A percentile compares a stretch with the other conserved stretches of the same genome.
These are phyloP conservation scores for Coemansia brasiliensis DNA, from an alignment of 192 early-diverging fungal genomes.

Conservation along the genomic window DNA sequence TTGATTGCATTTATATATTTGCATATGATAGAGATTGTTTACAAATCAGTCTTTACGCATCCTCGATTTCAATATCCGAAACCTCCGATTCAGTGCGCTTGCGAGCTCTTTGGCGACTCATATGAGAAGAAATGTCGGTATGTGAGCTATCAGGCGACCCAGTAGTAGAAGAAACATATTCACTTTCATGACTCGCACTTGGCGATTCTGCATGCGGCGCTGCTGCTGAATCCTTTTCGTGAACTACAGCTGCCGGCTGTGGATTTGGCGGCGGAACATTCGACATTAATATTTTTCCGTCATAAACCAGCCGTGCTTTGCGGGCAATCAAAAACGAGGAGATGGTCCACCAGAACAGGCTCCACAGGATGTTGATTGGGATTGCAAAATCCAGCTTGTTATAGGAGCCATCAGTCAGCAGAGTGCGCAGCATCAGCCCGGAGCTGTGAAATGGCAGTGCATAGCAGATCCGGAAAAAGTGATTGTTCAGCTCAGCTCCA, in stretches of 20 bases:
- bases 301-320: slow-evolving; percentile 40
- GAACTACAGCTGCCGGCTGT: neutral
- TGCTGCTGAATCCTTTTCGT: slow-evolving; percentile 7
- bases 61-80: slow-evolving; percentile 47
- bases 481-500: slow-evolving; percentile 48
- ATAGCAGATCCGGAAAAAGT: slow-evolving; percentile 50
- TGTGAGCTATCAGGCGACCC: neutral
- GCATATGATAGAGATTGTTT: too few relatives aligned
- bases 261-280: slow-evolving; percentile 45
- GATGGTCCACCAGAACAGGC: slow-evolving; percentile 39
- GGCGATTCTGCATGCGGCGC: neutral
- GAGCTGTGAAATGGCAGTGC: slow-evolving; percentile 41
- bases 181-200: neutral
- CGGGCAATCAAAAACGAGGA: slow-evolving; percentile 49
- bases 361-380: slow-evolving; percentile 29
- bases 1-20: neutral
- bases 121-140: neutral
- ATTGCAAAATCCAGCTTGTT: slow-evolving; percentile 31
- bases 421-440: slow-evolving; percentile 28
- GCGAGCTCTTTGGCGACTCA: neutral
- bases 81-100: neutral
- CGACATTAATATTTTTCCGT: slow-evolving; percentile 35
- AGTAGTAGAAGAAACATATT: slow-evolving; percentile 5
- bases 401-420: slow-evolving; percentile 40
- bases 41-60: slow-evolving; percentile 9